Conservation (phyloP, 1,139 yeast species). For the Maudiozyma humilis region DNA sequence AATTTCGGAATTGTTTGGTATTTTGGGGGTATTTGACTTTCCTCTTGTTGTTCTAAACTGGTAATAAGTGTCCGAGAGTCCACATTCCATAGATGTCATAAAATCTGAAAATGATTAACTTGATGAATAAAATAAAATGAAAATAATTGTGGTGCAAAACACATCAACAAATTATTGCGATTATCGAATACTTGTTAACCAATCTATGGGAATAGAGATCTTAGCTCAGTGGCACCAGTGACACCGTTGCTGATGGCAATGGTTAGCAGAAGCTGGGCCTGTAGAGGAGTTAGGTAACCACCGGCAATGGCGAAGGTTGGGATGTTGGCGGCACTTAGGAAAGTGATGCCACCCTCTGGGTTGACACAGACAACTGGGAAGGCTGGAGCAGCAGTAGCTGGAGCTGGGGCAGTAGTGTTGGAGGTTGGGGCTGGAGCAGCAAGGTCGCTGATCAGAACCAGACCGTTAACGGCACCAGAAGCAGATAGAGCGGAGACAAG, state of each 20-base stretch:
- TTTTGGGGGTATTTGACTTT: not conserved
- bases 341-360: constrained; percentile 11
- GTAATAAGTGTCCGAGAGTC: too few relatives aligned
- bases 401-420: constrained; percentile 8
- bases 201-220: constrained; percentile 13
- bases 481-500: constrained; percentile 10
- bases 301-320: constrained; percentile 25
- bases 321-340: constrained; percentile 13
- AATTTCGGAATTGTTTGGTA: not conserved
- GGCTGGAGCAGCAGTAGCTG: constrained; percentile 3
- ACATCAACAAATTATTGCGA: not conserved
- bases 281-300: constrained; percentile 26
- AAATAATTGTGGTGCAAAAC: not conserved
- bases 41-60: too few relatives aligned
- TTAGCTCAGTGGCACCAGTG: constrained; percentile 12
- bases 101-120: too few relatives aligned
- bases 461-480: constrained; percentile 14
- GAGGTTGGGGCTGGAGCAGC: constrained; percentile 11
- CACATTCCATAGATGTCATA: too few relatives aligned
- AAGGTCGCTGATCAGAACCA: constrained; percentile 19
- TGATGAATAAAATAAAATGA: not conserved
- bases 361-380: constrained; percentile 21
- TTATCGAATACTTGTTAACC: too few relatives aligned
- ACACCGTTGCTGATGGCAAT: constrained; percentile 23
- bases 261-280: constrained; percentile 26